Evolutionary conservation across 1,139 yeast genomes (phyloP), one percentile per base, ranked within the genome.

Genomic region (Lodderomyces elongisporus): DNA sequence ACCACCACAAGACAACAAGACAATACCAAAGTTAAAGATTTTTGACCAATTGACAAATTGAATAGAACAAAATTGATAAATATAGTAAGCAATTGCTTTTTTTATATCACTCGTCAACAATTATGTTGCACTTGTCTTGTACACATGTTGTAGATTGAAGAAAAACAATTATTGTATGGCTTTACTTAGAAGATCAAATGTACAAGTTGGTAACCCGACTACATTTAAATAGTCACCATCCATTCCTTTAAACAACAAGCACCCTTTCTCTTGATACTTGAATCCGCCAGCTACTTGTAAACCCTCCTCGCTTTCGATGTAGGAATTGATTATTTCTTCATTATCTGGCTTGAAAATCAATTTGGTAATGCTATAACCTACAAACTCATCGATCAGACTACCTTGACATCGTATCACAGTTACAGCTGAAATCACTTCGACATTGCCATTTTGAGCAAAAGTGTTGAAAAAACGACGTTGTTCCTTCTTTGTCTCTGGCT

Each of bases 281-380:
- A 87, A 88, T 1, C 98, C 98, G 5, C 96, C 98, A 1, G 97
- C 96, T 1, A 85, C 96, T 27, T 74, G 70, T 4, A 67, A 41
- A 0, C 93, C 98, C 53, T 89, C 97, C 17, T 73, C 82, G 2
- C 79, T 62, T 1, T 68, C 69, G 8, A 85, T 79, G 53, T 89
- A 91, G 12, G 66, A 63, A 24, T 69, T 48, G 3, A 89, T 52
- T 24, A 79, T 59, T 13, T 66, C 74, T 40, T 77, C 77, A 1
- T 77, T 65, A 10, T 77, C 52, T 1, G 53, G 42, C 36, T 60
- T 58, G 37, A 65, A 66, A 8, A 30, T 31, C 14, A 67, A 45
- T 3, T 36, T 41, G 0, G 72, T 65, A 3, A 23, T 30, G 4
- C 20, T 29, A 49, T 59, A 4, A 48, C 22, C 22, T 7, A 20